phyloP scores from a whole-genome alignment of 192 early-diverging fungal species.

The Chytriomyces sp. region DNA sequence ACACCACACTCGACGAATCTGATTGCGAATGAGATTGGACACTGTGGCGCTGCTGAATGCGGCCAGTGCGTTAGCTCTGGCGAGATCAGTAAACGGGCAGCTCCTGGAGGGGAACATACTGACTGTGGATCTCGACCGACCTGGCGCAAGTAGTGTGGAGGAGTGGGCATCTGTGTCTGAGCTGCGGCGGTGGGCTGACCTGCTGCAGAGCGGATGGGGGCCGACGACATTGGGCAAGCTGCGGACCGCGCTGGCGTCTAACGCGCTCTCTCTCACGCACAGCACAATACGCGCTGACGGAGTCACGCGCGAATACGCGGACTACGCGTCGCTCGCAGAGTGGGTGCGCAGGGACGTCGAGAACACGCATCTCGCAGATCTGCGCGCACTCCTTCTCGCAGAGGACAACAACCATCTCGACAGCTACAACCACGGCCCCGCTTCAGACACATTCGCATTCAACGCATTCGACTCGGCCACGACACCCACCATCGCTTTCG shows the following conservation, averaged over 20 bases:
- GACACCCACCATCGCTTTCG: conserved; percentile 15
- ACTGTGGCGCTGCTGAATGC: too few species aligned
- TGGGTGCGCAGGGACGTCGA: conserved; percentile 10
- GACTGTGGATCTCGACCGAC: background rate
- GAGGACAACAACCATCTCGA: too few species aligned
- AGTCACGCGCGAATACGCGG: background rate
- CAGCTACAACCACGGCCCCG: too few species aligned
- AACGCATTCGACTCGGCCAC: too few species aligned
- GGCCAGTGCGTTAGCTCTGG: too few species aligned
- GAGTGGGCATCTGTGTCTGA: background rate
- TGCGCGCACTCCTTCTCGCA: too few species aligned
- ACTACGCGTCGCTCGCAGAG: background rate
- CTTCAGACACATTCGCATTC: too few species aligned
- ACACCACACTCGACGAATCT: too few species aligned
- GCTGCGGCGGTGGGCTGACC: background rate
- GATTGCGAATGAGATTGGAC: too few species aligned
- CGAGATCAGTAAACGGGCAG: too few species aligned
- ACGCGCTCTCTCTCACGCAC: background rate
- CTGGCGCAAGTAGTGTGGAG: background rate
- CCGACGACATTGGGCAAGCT: background rate
- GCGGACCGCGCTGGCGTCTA: background rate
- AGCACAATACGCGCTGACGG: background rate
- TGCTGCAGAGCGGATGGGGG: background rate
- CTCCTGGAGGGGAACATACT: too few species aligned
- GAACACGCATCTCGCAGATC: background rate